Evolutionary conservation across 306 rosid genomes (phyloP), one percentile per base, ranked within the genome.

Genomic region (Coriaria nepalensis): DNA sequence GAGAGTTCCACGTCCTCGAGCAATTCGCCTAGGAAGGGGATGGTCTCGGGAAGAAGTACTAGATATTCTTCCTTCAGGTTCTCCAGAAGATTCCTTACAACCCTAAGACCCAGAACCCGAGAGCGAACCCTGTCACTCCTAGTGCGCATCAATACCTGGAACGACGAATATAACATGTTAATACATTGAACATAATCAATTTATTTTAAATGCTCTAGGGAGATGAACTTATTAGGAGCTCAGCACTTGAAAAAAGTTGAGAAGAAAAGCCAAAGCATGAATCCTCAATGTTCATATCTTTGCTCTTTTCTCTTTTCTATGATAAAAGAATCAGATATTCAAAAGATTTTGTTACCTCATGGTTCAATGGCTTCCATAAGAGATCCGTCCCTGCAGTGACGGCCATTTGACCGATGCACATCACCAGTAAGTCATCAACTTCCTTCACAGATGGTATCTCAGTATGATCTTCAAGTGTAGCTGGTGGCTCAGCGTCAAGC

Each of bases 371-470:
- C 61, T 90, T 78, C 97, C 97, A 90, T 59, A 84, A 45, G 49
- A 84, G 79, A 68, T 90, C 97, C 42, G 65, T 74, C 58, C 93
- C 93, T 8, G 95, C 93, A 50, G 97, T 71, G 48, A 90, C 87
- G 0, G 97, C 97, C 97, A 90, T 81, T 57, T 90, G 97, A 50
- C 93, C 97, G 0, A 84, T 50, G 68, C 97, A 84, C 20, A 50
- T 41, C 54, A 84, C 95, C 52, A 90, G 56, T 35, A 84, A 72
- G 58, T 84, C 93, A 75, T 90, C 93, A 57, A 90, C 77, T 59
- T 81, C 87, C 50, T 75, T 60, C 56, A 77, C 71, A 11, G 79
- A 73, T 0, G 90, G 93, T 34, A 78, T 13, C 56, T 71, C 66
- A 6, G 41, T 15, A 65, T 65, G 64, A 63, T 63, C 93, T n/a